Evolutionary conservation across 208 protist species (phyloP), one percentile per base, ranked within the genome.

Genomic region (Leishmania mexicana): DNA sequence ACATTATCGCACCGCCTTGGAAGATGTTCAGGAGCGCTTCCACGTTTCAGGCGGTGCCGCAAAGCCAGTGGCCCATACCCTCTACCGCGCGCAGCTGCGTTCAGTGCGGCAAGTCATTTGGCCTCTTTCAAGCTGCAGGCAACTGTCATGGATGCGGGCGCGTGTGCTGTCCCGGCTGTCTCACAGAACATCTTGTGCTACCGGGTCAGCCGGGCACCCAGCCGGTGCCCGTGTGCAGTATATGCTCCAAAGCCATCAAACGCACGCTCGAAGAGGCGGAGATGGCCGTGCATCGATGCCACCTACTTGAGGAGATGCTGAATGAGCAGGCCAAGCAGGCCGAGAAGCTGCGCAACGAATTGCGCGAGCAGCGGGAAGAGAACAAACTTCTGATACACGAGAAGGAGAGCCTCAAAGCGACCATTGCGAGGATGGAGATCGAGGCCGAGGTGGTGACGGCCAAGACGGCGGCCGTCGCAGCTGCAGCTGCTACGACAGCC

Each of bases 101-200:
- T n/a, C 70, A 80, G 47, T 96, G 93, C 72, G 78, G 81, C 31
- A 89, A 85, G 68, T 38, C 81, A n/a, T 92, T 93, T 31, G 81
- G 81, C n/a, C 51, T 92, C 8, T 86, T 93, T 68, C 76, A 60
- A 13, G 75, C 81, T n/a, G 68, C 79, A 3, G 79, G 80, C 31
- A 88, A 94, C 84, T 96, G 93, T 81, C 85, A 87, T 31, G 84
- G 79, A 28, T 96, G 90, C 68, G 91, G 89, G 0, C 85, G 86
- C 3, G 85, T 93, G 31, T 94, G 86, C 87, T 94, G 90, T 81
- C 45, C 83, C 21, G 78, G 70, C 49, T 96, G 90, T 80, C 80
- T 95, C 19, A 53, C 81, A 6, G 87, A 90, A 6, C 82, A 71
- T 21, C 40, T 93, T 15, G 88, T 90, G 53, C 60, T 94, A 58